Evolutionary conservation across 495 filamentous ascomycete species (phyloP), one percentile per base, ranked within the genome.

Genomic region (Talaromyces liani): DNA sequence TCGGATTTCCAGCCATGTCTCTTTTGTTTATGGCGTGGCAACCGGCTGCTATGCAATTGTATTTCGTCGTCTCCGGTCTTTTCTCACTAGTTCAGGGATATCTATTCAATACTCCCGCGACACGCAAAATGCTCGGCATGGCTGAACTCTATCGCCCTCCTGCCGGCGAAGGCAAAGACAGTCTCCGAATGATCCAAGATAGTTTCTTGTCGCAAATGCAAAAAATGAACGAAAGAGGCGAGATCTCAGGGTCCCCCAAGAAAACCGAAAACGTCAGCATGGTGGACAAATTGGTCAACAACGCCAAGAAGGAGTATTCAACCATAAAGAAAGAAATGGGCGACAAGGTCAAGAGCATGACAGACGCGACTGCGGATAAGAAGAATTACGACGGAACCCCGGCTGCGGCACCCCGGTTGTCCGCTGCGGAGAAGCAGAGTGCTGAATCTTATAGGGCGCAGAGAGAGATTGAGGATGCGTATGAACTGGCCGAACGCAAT

Each of bases 41-140:
- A 70, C 89, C 93, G 0, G 85, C 85, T 12, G 83, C 79, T 6
- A 66, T 96, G 6, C 89, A 92, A 68, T 74, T 91, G 51, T 90
- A 88, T 73, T 92, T 98, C 75, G 68, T 82, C 51, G 61, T 78
- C 22, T 79, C 85, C 1, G 81, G 85, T 59, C 1, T 81, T 0
- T 73, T 90, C 31, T 82, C 85, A 16, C 65, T 84, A 27, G 53
- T 72, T 10, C 91, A 95, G 72, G 70, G 83, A 1, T 67, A 72
- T n/a, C 18, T 86, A 1, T 76, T 91, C 57, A 69, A 66, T 63
- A 69, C 64, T 36, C n/a, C 47, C 22, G 24, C 24, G 5, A 62
- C 60, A 24, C 60, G 60, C 47, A 34, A 39, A 27, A 12, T 51
- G 24, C 45, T 62, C 6, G 60, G 60, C 2, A 54, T 62, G 4